Conservation (phyloP, 805 yeast genomes). For the Candida sakaeoensis region DNA sequence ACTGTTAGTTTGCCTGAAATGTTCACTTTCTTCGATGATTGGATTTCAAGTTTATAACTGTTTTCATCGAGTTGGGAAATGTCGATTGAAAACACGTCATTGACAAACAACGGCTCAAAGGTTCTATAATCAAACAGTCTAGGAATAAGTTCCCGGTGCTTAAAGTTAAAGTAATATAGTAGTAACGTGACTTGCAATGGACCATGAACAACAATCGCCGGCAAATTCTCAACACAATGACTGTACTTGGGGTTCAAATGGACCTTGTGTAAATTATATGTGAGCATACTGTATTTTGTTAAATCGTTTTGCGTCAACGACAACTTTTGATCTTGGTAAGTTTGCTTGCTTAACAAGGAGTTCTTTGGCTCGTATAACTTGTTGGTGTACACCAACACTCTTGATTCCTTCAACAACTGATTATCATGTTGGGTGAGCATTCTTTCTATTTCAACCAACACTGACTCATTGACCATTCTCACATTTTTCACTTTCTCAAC, state of each 20-base stretch:
- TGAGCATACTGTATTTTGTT: constrained; percentile 67
- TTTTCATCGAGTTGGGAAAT: neutral
- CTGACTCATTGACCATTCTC: constrained; percentile 30
- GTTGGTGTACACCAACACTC: constrained; percentile 63
- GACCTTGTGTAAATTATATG: constrained; percentile 80
- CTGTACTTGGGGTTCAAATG: constrained; percentile 69
- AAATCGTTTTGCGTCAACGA: constrained; percentile 35
- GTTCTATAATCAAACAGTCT: constrained; percentile 46
- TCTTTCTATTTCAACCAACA: constrained; percentile 57
- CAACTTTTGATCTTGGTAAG: constrained; percentile 25
- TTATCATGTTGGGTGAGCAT: constrained; percentile 25
- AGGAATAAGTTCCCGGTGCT: constrained; percentile 17
- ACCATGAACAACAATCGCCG: constrained; percentile 69
- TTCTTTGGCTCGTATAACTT: constrained; percentile 19
- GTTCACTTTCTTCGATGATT: neutral
- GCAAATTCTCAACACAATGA: constrained; percentile 52
- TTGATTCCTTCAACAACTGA: constrained; percentile 42
- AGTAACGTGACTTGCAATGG: constrained; percentile 67
- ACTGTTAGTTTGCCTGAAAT: constrained; percentile 1
- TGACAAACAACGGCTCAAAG: constrained; percentile 45
- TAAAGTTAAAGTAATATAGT: constrained; percentile 45
- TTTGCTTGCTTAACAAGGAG: too few relatives aligned
- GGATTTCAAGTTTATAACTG: neutral
- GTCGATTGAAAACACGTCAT: constrained; percentile 21
- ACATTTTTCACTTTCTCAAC: constrained; percentile 48